Evolutionary conservation across 2,329 filamentous ascomycete genomes (phyloP).

Genomic region (Chaetoscypha palmicola): DNA sequence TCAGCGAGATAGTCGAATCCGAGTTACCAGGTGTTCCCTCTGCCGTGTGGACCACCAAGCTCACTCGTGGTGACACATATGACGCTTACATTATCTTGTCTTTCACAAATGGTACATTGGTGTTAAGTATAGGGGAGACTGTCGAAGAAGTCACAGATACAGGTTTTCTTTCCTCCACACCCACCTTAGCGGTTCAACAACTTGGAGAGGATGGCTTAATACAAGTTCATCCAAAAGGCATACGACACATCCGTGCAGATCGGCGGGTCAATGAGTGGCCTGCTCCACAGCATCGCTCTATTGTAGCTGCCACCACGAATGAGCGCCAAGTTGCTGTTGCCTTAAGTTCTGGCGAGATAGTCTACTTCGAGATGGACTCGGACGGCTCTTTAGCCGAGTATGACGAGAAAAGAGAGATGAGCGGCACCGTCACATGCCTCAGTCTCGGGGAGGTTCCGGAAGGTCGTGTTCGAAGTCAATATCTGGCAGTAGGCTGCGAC

Average conservation of each 20-base stretch:
- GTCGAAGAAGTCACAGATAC: constrained; percentile 94
- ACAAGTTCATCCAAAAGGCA: constrained; percentile 94
- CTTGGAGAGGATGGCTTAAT: constrained; percentile 88
- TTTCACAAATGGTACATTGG: constrained; percentile 81
- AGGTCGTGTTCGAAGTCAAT: constrained; percentile 81
- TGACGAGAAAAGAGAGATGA: constrained; percentile 91
- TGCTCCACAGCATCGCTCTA: constrained; percentile 86
- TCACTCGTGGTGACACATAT: constrained; percentile 72
- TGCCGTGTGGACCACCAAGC: constrained; percentile 91
- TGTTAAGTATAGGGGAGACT: constrained; percentile 91
- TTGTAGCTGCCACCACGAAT: constrained; percentile 90
- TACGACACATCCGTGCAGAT: constrained; percentile 76
- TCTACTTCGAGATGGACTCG: constrained; percentile 95
- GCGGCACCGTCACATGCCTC: constrained; percentile 89
- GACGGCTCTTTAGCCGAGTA: constrained; percentile 90
- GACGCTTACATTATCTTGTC: constrained; percentile 96
- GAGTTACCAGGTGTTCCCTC: constrained; percentile 83
- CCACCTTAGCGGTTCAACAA: constrained; percentile 87
- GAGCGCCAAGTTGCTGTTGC: constrained; percentile 89
- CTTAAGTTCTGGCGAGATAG: constrained; percentile 90
- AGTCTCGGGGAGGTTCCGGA: constrained; percentile 89
- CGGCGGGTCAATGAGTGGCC: constrained; percentile 86
- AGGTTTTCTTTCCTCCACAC: constrained; percentile 80
- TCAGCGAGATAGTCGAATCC: constrained; percentile 92
- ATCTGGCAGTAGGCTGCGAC: constrained; percentile 92